Conservation (phyloP, 2,329 filamentous ascomycete genomes). For the Penicillium sp. region DNA sequence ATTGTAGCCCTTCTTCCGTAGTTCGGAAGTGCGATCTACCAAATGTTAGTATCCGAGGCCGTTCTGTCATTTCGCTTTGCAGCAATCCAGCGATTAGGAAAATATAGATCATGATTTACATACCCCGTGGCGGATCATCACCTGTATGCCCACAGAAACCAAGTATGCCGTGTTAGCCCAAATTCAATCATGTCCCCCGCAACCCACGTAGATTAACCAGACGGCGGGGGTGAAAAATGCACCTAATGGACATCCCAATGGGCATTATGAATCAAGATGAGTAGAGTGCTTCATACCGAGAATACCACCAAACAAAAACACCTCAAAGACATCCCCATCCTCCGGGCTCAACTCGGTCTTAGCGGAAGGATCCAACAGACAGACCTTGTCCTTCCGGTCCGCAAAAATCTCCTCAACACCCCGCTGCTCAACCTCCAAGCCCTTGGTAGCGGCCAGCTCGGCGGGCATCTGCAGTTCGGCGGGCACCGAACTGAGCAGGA, state of each 20-base stretch:
- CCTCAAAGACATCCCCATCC: conserved; percentile 82
- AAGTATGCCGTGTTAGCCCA: conserved; percentile 9
- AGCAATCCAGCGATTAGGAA: conserved; percentile 19
- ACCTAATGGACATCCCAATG: background rate
- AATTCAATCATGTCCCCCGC: background rate
- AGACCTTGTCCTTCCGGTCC: conserved; percentile 75
- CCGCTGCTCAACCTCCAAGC: conserved; percentile 73
- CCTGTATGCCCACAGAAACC: conserved; percentile 58
- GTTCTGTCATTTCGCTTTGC: background rate
- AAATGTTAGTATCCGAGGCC: background rate
- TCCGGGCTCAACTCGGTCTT: conserved; percentile 79
- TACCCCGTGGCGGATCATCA: conserved; percentile 92
- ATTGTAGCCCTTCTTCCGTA: conserved; percentile 90
- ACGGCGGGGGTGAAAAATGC: background rate
- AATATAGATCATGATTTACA: conserved; percentile 35
- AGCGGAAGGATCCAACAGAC: conserved; percentile 86
- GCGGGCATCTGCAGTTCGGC: conserved; percentile 64
- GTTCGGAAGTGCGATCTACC: conserved; percentile 89
- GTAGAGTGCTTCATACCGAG: conserved; percentile 65
- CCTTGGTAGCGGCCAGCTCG: conserved; percentile 65
- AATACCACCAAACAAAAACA: conserved; percentile 95
- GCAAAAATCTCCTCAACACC: conserved; percentile 84
- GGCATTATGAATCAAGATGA: background rate
- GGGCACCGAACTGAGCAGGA: conserved; percentile 84
- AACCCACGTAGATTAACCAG: background rate